Evolutionary conservation across 225 moss, liverwort and hornwort genomes (phyloP).

Genomic region (Pseudisothecium myosuroides): DNA sequence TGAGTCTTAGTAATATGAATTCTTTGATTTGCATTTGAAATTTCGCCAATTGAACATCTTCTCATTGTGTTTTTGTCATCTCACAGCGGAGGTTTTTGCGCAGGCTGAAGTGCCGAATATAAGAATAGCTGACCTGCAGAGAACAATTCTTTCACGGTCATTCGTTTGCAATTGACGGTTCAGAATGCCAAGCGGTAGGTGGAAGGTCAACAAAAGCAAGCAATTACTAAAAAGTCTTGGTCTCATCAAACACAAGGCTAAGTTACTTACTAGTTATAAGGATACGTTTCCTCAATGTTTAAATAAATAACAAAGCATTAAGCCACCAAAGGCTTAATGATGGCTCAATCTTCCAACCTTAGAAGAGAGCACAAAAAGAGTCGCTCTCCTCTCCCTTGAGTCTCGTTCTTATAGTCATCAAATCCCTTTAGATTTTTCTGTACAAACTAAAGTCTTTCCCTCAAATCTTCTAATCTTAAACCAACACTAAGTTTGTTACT

Average conservation of each 20-base stretch:
- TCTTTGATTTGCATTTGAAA: not conserved
- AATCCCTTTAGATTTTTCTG: too few relatives aligned
- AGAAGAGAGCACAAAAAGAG: too few relatives aligned
- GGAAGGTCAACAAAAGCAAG: not conserved
- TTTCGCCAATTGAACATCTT: not conserved
- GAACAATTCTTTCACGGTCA: not conserved
- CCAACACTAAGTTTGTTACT: too few relatives aligned
- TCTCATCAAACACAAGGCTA: too few relatives aligned
- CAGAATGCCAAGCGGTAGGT: not conserved
- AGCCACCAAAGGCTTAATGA: too few relatives aligned
- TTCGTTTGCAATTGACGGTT: not conserved
- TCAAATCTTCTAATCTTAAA: too few relatives aligned
- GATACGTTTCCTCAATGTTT: not conserved
- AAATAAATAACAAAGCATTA: not conserved
- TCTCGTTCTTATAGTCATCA: too few relatives aligned
- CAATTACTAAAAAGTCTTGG: not conserved
- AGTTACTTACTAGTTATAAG: too few relatives aligned
- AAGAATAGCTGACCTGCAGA: not conserved
- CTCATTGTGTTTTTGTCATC: not conserved
- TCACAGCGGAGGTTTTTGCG: not conserved
- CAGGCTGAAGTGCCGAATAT: not conserved
- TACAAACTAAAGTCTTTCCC: not conserved
- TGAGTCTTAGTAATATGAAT: not conserved
- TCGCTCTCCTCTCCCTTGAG: fast-evolving
- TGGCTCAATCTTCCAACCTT: too few relatives aligned